A percentile compares a stretch with the other conserved stretches of the same genome.
Conservation (phyloP, 2,329 filamentous ascomycete species). For the Arthrobotrys megalospora region DNA sequence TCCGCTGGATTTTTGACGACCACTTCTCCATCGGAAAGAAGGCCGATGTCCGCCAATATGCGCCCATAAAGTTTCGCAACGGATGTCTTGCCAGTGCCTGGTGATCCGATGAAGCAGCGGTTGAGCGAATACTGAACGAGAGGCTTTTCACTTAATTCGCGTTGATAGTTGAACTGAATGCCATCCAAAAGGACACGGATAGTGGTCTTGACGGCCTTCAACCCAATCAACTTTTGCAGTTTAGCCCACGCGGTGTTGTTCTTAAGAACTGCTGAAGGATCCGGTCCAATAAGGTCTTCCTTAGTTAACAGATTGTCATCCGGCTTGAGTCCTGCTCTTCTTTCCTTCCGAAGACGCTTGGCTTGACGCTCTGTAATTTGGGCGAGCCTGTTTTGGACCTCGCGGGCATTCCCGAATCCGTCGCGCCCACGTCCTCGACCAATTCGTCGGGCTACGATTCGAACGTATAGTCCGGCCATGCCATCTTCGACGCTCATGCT, state of each 20-base stretch:
- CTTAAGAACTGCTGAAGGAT: conserved; percentile 73
- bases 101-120: conserved; percentile 78
- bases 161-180: conserved; percentile 76
- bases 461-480: conserved; percentile 74
- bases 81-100: conserved; percentile 83
- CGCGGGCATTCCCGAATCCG: conserved; percentile 81
- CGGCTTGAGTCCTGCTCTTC: conserved; percentile 68
- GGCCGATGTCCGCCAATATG: conserved; percentile 77
- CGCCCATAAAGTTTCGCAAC: conserved; percentile 80
- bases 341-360: conserved; percentile 71
- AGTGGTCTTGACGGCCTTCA: conserved; percentile 75
- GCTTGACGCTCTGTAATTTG: conserved; percentile 75
- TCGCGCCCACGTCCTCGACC: conserved; percentile 75
- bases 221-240: conserved; percentile 74
- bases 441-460: conserved; percentile 76
- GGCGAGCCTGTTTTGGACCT: conserved; percentile 75
- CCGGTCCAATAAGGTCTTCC: conserved; percentile 80
- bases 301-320: conserved; percentile 76
- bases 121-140: conserved; percentile 77
- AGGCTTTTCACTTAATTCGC: conserved; percentile 76
- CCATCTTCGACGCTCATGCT: conserved; percentile 76
- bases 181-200: conserved; percentile 74
- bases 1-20: conserved; percentile 81
- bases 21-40: conserved; percentile 79
- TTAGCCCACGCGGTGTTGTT: conserved; percentile 73